A percentile compares a stretch with the other conserved stretches of the same genome.
Evolutionary conservation across 176 grass and related monocot species (phyloP).

Genomic region (Raddia distichophylla): DNA sequence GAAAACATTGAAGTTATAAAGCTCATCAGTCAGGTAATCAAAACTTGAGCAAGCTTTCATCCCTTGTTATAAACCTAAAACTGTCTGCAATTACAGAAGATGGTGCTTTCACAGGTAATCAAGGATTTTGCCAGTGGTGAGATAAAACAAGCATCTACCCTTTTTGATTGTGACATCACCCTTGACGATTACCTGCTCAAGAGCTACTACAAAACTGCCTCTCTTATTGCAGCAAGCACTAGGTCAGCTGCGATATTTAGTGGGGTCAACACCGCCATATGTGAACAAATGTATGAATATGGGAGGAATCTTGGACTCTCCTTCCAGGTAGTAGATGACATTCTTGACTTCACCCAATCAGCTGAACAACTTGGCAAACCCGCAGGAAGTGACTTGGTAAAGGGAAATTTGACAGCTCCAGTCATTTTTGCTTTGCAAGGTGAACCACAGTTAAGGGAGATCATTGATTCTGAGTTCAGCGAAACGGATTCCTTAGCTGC

Average conservation of each 20-base stretch:
- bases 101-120: constrained; percentile 58
- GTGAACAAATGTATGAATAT: constrained; percentile 77
- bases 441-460: constrained; percentile 61
- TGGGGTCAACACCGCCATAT: constrained; percentile 38
- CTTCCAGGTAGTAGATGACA: constrained; percentile 86
- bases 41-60: not conserved
- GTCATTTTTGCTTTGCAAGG: constrained; percentile 68
- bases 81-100: not conserved
- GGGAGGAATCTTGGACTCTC: constrained; percentile 75
- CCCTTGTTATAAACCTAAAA: not conserved
- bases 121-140: constrained; percentile 92
- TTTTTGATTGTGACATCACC: constrained; percentile 66
- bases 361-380: constrained; percentile 83
- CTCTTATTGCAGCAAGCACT: constrained; percentile 74
- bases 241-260: constrained; percentile 81
- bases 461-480: constrained; percentile 70
- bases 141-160: constrained; percentile 84
- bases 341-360: constrained; percentile 90
- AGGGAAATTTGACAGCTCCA: constrained; percentile 73
- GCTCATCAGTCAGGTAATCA: constrained; percentile 76
- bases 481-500: constrained; percentile 57
- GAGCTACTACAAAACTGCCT: constrained; percentile 87
- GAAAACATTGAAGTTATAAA: constrained; percentile 93
- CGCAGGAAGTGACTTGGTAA: constrained; percentile 58
- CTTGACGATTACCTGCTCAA: constrained; percentile 84